Evolutionary conservation across 2,329 filamentous ascomycete species (phyloP), one percentile per base, ranked within the genome.

Genomic region (Colletotrichum ledebouriae): DNA sequence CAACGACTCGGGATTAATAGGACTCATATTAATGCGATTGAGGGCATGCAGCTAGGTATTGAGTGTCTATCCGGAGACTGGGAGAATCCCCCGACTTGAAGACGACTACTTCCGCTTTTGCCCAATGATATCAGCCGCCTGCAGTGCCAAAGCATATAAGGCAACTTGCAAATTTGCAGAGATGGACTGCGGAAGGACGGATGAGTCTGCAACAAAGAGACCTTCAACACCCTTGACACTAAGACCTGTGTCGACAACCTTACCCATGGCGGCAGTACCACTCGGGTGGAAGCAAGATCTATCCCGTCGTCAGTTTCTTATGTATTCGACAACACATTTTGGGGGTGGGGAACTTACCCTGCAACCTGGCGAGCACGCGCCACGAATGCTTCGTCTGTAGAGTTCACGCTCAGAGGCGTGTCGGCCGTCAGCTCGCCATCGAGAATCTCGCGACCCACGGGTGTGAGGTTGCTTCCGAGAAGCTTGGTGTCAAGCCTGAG

Each of bases 61-160:
- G 47, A 17, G 5, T 13, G 7, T n/a, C 49, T 20, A 53, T 29
- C 17, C n/a, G 29, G 34, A 12, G 22, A 11, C n/a, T n/a, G 13
- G 11, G 9, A 4, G 34, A 53, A 20, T 37, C 7, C 11, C 15
- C 25, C 25, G 17, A n/a, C 12, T 33, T 7, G 20, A 17, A 10
- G 13, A n/a, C 39, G 4, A 22, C 56, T 46, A 29, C 39, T 39
- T 12, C 20, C 13, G 25, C 2, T 56, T 34, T 29, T 29, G 44
- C 12, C 44, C 47, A 33, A 89, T 89, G n/a, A 84, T 83, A 74
- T 87, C 87, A 2, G 86, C 85, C 2, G 87, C 87, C 77, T 89
- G 89, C 77, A 89, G 87, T 4, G 82, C 83, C 34, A 88, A 78
- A 74, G 88, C 87, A 72, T 87, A 88, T 1, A 83, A 83, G 1